A percentile compares a stretch with the other conserved stretches of the same genome.
These are phyloP conservation scores for Microthyrium microscopicum DNA, from an alignment of 2,329 filamentous ascomycete genomes.

Conservation along the genomic window DNA sequence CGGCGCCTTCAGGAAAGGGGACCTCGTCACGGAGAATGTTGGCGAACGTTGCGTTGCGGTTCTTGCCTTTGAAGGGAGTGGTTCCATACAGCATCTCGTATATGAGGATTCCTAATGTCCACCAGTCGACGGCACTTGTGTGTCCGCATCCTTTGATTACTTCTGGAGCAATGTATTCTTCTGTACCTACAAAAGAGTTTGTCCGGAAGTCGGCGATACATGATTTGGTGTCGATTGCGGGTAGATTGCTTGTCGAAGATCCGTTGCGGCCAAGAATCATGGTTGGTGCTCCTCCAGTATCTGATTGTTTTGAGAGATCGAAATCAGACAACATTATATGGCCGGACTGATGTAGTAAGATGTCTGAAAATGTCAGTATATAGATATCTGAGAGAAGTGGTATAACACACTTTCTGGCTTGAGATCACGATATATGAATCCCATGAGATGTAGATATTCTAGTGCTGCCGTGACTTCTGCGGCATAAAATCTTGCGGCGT, in stretches of 20 bases:
- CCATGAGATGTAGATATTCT: constrained; percentile 96
- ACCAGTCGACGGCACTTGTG: constrained; percentile 98
- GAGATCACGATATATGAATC: constrained; percentile 94
- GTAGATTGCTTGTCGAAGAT: constrained; percentile 68
- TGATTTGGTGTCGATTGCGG: constrained; percentile 96
- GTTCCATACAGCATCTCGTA: constrained; percentile 99
- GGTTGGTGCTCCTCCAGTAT: constrained; percentile 83
- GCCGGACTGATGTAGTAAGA: constrained; percentile 93
- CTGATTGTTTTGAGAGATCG: constrained; percentile 94
- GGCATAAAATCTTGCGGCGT: constrained; percentile 92
- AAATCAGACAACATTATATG: constrained; percentile 99
- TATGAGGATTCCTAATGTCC: constrained; percentile 91
- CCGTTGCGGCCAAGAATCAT: constrained; percentile 88
- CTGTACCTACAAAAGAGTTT: constrained; percentile 95
- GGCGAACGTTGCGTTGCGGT: constrained; percentile 91
- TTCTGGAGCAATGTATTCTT: constrained; percentile 97
- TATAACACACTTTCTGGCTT: constrained; percentile 80
- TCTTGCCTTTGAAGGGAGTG: constrained; percentile 98
- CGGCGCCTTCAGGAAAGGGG: constrained; percentile 79
- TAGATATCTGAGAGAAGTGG: not conserved
- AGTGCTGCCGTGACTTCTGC: constrained; percentile 92
- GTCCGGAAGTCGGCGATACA: constrained; percentile 97
- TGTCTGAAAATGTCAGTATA: constrained; percentile 43
- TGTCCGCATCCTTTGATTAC: constrained; percentile 98
- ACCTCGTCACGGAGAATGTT: constrained; percentile 95